Evolutionary conservation across 2,329 filamentous ascomycete genomes (phyloP).

Genomic region (Fusarium sp.): DNA sequence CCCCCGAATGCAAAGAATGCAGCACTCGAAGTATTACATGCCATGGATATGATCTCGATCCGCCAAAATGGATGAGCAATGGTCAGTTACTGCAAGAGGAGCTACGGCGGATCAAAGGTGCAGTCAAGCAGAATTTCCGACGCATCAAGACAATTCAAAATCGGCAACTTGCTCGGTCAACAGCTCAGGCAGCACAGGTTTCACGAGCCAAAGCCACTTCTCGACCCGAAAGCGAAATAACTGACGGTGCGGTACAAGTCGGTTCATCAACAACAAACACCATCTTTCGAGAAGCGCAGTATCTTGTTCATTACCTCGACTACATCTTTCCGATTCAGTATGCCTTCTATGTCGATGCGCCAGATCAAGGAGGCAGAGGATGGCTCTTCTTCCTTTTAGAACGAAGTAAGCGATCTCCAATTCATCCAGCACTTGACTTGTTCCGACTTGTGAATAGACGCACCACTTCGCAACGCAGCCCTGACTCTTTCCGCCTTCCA

Average conservation of each 20-base stretch:
- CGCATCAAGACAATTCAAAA: conserved; percentile 22
- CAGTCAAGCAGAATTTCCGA: conserved; percentile 37
- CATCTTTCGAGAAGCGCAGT: conserved; percentile 37
- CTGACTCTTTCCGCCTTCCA: conserved; percentile 41
- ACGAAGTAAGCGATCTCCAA: background rate
- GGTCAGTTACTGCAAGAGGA: conserved; percentile 41
- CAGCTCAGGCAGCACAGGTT: background rate
- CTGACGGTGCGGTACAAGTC: accelerated
- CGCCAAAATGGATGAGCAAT: conserved; percentile 48
- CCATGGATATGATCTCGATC: conserved; percentile 41
- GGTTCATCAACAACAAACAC: background rate
- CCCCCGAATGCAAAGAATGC: conserved; percentile 38
- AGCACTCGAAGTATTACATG: conserved; percentile 33
- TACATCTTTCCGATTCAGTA: conserved; percentile 43
- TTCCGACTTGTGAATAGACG: background rate
- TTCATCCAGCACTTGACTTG: too few species aligned
- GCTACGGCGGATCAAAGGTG: conserved; percentile 34
- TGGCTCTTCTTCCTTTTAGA: conserved; percentile 39
- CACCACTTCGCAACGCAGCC: conserved; percentile 38
- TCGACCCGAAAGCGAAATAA: background rate
- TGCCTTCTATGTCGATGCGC: conserved; percentile 38
- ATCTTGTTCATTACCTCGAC: conserved; percentile 41
- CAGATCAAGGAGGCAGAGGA: conserved; percentile 37
- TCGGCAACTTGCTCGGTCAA: background rate
- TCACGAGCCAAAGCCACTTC: background rate